Evolutionary conservation across 108 stramenopile species (phyloP), one percentile per base, ranked within the genome.

Genomic region (Cyclotella distinguenda): DNA sequence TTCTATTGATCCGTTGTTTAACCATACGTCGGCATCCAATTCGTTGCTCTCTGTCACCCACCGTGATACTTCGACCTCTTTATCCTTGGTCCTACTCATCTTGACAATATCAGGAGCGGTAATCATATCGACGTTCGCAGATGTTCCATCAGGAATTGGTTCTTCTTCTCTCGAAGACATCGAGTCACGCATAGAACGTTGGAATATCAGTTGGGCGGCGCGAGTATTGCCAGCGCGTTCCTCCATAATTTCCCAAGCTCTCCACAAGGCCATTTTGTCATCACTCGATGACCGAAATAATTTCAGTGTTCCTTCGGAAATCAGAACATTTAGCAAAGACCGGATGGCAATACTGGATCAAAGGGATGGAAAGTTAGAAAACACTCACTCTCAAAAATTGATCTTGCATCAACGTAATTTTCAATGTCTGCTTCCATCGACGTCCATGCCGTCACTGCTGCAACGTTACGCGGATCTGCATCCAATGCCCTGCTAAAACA

Each of bases 401-500:
- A 64, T 45, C 89, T 52, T 1, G 89, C 89, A 57, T 94, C 87
- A 23, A 56, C 53, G 26, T 76, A 58, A 52, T 90, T 86, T 0
- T 87, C 93, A 2, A 94, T 40, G 19, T 73, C 62, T 36, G 82
- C 79, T 63, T 94, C 93, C 88, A 94, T 89, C 18, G 71, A 56
- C 9, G 93, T 80, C 93, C 93, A 94, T 4, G 89, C 89, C 22
- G 88, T 91, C 4, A 90, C 78, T 13, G 93, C 78, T 10, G 93
- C 87, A 10, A 91, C 82, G 64, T 94, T 94, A 12, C 87, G 81
- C 43, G 70, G 84, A 63, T 94, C 93, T 3, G 93, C 93, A 74
- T 94, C 93, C 43, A 94, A 63, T 11, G 93, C 93, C 30, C 93
- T 83, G 55, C 77, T 85, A 62, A 89, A 94, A 61, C 89, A 91